Evolutionary conservation across 805 yeast species (phyloP).

Genomic region (Clavispora asparagi): DNA sequence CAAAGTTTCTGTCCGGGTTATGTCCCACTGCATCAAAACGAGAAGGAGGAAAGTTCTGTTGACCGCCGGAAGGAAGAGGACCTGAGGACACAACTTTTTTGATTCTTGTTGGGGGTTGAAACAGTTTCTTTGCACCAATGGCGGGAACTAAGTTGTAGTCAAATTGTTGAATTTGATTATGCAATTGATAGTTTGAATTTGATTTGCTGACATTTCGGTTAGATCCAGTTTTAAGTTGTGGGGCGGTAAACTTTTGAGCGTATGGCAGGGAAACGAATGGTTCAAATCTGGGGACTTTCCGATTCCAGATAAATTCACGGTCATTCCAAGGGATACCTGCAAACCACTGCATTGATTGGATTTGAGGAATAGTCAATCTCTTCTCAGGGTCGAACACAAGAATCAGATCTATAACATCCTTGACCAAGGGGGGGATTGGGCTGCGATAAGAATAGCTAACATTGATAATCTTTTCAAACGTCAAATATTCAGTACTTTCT

Average conservation of each 20-base stretch:
- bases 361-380: constrained; percentile 29
- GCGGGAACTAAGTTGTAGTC: constrained; percentile 32
- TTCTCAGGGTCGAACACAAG: constrained; percentile 28
- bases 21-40: background rate
- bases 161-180: constrained; percentile 30
- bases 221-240: constrained; percentile 30
- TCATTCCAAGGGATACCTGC: constrained; percentile 37
- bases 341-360: constrained; percentile 34
- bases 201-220: constrained; percentile 34
- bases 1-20: background rate
- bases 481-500: constrained; percentile 77
- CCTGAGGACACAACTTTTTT: constrained; percentile 13
- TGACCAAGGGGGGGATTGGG: constrained; percentile 27
- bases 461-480: constrained; percentile 82
- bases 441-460: constrained; percentile 54
- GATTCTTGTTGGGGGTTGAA: constrained; percentile 31
- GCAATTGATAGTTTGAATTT: constrained; percentile 33
- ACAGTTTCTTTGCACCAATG: constrained; percentile 23
- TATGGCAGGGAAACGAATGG: constrained; percentile 11
- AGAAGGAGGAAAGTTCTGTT: background rate
- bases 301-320: constrained; percentile 32
- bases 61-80: background rate
- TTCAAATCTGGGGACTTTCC: constrained; percentile 25
- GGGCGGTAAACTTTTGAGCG: constrained; percentile 8
- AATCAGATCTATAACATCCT: constrained; percentile 25